phyloP scores from a whole-genome alignment of 768 basidiomycete species.

The Phaeotremella fagi region DNA sequence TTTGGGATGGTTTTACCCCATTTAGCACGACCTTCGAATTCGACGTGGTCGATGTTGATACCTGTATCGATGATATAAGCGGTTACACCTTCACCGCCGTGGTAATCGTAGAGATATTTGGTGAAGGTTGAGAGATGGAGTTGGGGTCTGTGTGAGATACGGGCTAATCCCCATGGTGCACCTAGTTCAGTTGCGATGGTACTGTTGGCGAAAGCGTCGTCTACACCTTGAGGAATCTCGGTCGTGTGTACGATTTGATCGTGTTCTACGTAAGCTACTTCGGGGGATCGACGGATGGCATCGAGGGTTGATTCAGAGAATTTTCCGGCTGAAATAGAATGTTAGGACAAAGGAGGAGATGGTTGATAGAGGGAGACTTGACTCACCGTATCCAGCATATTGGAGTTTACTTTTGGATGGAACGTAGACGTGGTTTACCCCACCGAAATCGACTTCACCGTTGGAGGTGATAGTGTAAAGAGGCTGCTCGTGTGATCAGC shows the following conservation, averaged over 20 bases:
- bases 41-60: conserved; percentile 75
- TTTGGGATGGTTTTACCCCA: conserved; percentile 92
- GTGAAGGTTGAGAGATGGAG: conserved; percentile 77
- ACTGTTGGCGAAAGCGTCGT: conserved; percentile 19
- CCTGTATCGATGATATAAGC: conserved; percentile 59
- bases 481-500: conserved; percentile 50
- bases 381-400: conserved; percentile 54
- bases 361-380: background rate
- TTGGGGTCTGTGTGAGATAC: conserved; percentile 77
- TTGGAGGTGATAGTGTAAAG: conserved; percentile 23
- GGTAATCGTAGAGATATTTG: conserved; percentile 65
- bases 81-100: conserved; percentile 88
- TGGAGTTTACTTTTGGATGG: conserved; percentile 57
- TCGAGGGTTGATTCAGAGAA: conserved; percentile 69
- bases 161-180: conserved; percentile 75
- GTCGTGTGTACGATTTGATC: conserved; percentile 86
- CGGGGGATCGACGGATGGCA: conserved; percentile 72
- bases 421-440: conserved; percentile 66
- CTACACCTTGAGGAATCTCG: conserved; percentile 51
- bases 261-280: conserved; percentile 85
- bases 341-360: background rate
- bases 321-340: conserved; percentile 55
- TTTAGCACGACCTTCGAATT: conserved; percentile 65
- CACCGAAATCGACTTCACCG: conserved; percentile 36
- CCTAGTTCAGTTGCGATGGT: conserved; percentile 27